Base-by-base conservation (phyloP, 2,329 filamentous ascomycete species). In the Tolypocladium pustulatum region DNA sequence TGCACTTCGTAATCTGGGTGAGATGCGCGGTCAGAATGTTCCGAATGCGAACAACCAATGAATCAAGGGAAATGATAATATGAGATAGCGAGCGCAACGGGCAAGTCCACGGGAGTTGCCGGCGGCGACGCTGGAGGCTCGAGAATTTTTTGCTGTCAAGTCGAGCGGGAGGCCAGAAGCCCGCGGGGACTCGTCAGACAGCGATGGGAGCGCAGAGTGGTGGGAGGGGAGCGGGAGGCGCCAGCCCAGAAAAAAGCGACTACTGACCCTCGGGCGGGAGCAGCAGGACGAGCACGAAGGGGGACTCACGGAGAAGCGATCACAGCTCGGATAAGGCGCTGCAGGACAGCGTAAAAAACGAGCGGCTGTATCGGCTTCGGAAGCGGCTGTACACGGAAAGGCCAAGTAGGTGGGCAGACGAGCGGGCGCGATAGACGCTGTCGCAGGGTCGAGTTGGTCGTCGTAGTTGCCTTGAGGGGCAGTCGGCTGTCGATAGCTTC, bases 271-370 rank as follows among this genome's bases (percentile, higher is more conserved):
- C 38, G 40, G 54, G 58, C 38, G 55, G 58, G 52, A 49, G 38
- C 61, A 52, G 54, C 38, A 57, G 63, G 63, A 53, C 58, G 57
- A 59, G 60, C 62, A 55, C 7, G 25, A 57, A 64, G 63, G 62
- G 32, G 64, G 67, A 73, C 71, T 71, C 66, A 73, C 71, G 65
- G 65, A 69, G 71, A 75, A 74, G 72, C 70, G 70, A 75, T 74
- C 72, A 69, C 72, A 72, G 72, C 72, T 58, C 56, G 58, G 56
- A 37, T 20, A 25, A 30, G 55, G 55, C 59, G 61, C 62, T 58
- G 43, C 57, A 57, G 49, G 60, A 59, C 65, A 61, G 64, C 63
- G 43, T 20, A 41, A 61, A 51, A 61, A 56, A 54, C 56, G 52
- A 57, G 57, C 56, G 57, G 55, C 58, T 58, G 36, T 34, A 46